Percentiles rank a stretch among this genome's conserved stretches.
Evolutionary conservation across 1,284 basidiomycete genomes (phyloP).

Genomic region (Austropuccinia psidii): DNA sequence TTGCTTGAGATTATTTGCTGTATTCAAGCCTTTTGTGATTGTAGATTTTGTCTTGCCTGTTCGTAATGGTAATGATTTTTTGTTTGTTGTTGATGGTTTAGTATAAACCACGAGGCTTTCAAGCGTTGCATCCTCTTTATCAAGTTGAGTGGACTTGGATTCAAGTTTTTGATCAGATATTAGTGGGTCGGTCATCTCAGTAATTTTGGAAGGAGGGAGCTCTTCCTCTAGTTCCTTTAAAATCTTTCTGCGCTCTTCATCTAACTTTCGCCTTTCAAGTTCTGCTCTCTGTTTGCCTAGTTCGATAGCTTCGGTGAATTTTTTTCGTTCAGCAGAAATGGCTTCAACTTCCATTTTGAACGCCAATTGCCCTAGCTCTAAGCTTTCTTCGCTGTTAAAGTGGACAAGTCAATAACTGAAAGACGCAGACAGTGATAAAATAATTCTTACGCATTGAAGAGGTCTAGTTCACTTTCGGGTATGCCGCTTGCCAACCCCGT

Average conservation of each 20-base stretch:
- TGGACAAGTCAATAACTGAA: not conserved
- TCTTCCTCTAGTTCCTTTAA: not conserved
- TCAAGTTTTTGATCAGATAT: not conserved
- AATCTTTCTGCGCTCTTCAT: not conserved
- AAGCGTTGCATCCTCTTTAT: not conserved
- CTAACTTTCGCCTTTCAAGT: not conserved
- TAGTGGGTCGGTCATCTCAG: not conserved
- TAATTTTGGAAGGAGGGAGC: not conserved
- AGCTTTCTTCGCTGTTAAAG: not conserved
- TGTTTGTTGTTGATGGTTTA: not conserved
- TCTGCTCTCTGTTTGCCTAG: not conserved
- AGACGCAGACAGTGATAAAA: not conserved
- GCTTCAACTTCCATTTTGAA: not conserved
- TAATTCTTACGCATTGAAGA: not conserved
- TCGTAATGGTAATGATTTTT: not conserved
- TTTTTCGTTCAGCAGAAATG: not conserved
- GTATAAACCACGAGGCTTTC: slow-evolving; percentile 20
- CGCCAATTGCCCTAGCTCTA: not conserved
- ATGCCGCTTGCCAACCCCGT: not conserved
- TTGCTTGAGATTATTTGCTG: slow-evolving; percentile 1
- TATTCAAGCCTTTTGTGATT: not conserved
- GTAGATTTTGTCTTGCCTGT: slow-evolving; percentile 5
- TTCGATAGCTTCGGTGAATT: slow-evolving; percentile 17
- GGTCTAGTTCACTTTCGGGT: not conserved
- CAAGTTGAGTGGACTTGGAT: not conserved